phyloP scores from a whole-genome alignment of 2,329 filamentous ascomycete species.

The Pseudopyrenochaeta lycopersici region DNA sequence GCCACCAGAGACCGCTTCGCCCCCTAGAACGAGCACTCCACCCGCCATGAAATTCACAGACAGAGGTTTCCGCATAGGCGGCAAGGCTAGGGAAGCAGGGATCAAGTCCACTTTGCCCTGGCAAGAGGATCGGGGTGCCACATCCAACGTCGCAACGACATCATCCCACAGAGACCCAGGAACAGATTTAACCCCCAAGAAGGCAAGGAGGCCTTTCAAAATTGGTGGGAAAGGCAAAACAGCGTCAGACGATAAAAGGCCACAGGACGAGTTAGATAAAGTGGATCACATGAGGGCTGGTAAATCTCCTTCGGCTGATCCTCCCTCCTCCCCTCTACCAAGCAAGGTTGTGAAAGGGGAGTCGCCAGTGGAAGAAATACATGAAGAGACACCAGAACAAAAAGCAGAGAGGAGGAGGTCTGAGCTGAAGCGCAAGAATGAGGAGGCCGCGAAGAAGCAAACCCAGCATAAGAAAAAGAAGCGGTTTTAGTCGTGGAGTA shows the following conservation, averaged over 20 bases:
- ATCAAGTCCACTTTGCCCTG: conserved; percentile 2
- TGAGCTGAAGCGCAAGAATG: conserved; percentile 65
- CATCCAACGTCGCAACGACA: background rate
- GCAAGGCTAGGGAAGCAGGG: conserved; percentile 22
- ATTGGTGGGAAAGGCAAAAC: conserved; percentile 44
- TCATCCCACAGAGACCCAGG: conserved; percentile 10
- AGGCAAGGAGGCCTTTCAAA: conserved; percentile 32
- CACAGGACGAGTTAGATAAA: conserved; percentile 5
- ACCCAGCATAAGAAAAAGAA: conserved; percentile 46
- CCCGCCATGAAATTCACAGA: conserved; percentile 20
- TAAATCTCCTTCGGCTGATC: conserved; percentile 13
- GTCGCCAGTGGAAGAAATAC: conserved; percentile 20
- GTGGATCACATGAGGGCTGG: conserved; percentile 7
- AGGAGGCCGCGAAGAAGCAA: conserved; percentile 63
- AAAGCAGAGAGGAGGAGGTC: conserved; percentile 64
- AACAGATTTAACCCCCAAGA: conserved; percentile 16
- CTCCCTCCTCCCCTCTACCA: conserved; percentile 16
- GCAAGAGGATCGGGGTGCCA: background rate
- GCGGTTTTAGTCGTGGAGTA: conserved; percentile 31
- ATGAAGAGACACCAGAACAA: conserved; percentile 57
- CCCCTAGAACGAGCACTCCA: conserved; percentile 4
- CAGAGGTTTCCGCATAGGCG: conserved; percentile 42
- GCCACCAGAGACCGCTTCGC: conserved; percentile 6
- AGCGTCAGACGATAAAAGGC: conserved; percentile 1
- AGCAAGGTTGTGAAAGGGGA: conserved; percentile 8